Base-by-base conservation (phyloP, 129 eudicot species). In the Dittrichia graveolens region DNA sequence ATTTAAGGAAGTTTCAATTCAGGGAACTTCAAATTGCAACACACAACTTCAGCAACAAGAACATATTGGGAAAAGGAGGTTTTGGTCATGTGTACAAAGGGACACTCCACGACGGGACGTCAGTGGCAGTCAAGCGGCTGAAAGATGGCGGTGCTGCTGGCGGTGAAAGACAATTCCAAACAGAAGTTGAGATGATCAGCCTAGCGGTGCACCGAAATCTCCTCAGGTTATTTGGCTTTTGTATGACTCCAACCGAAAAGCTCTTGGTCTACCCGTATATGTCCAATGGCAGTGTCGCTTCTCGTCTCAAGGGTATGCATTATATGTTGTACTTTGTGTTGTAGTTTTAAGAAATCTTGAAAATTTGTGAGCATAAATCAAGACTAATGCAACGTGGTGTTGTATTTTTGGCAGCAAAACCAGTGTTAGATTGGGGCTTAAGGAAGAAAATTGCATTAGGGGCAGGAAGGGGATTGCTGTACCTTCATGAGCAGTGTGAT, bases 401-500 rank as follows among this genome's bases (percentile, higher is more conserved):
- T 69, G 79, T 39, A 71, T 56, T 49, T 43, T 78, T 60, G 73
- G 75, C 91, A 91, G 97, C 89, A 52, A 91, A 85, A 65, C 97
- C 97, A 31, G 86, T 80, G 8, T 63, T 91, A 74, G 97, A 88
- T 77, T 91, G 97, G 97, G 83, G 83, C 19, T 66, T 80, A 43
- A 80, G 97, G 74, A 91, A 88, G 78, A 82, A 82, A 66, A 91
- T 91, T 31, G 97, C 95, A 2, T 78, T 88, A 61, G 95, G 95
- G 69, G 91, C 97, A 7, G 95, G 88, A 24, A 85, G 97, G 67
- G 97, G 97, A 67, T 73, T 91, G 49, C 40, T 91, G 62, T 91
- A 91, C 59, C 95, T 91, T 65, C 97, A 91, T 72, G 97, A 91
- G 83, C 97, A 91, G 63, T 91, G 97, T 80, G 97, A 91, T 66